phyloP scores from a whole-genome alignment of 2,329 filamentous ascomycete species.

The Dryadomyces sulphureus region DNA sequence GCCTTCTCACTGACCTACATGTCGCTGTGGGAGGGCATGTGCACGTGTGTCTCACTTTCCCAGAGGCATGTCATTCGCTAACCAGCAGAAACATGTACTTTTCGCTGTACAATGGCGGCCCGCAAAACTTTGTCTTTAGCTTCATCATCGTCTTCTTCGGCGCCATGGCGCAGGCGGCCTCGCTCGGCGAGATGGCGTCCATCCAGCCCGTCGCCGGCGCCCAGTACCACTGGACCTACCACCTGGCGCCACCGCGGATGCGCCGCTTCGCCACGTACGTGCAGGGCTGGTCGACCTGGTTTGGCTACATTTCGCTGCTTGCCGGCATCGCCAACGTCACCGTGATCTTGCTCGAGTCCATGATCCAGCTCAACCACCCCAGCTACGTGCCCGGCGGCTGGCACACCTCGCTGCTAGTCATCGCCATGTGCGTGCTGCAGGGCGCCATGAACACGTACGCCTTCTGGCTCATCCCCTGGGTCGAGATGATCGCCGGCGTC shows the following conservation, averaged over 20 bases:
- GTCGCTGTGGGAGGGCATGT: constrained; percentile 7
- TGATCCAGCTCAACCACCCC: constrained; percentile 6
- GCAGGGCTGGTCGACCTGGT: constrained; percentile 25
- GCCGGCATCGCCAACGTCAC: constrained; percentile 20
- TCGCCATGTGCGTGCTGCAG: constrained; percentile 18
- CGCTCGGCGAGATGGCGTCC: constrained; percentile 24
- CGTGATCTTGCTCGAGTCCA: constrained; percentile 17
- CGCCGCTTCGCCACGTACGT: constrained; percentile 6
- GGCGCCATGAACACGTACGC: constrained; percentile 17
- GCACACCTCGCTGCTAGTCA: constrained; percentile 23
- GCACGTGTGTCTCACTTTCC: neutral
- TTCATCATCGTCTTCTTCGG: constrained; percentile 17
- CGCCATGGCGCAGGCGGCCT: constrained; percentile 17
- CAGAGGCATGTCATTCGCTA: neutral
- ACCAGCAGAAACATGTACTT: constrained; percentile 9
- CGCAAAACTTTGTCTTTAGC: constrained; percentile 17
- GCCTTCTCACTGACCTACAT: constrained; percentile 6
- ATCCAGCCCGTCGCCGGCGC: constrained; percentile 25
- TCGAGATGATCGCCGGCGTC: constrained; percentile 22
- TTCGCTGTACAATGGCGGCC: constrained; percentile 19
- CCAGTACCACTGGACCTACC: constrained; percentile 26
- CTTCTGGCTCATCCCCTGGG: constrained; percentile 23
- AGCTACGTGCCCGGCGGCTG: constrained; percentile 13
- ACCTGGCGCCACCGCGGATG: constrained; percentile 1
- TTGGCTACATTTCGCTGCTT: constrained; percentile 22